These are phyloP conservation scores for Hypoxylon sp. DNA, from an alignment of 2,329 filamentous ascomycete genomes.

Conservation along the genomic window DNA sequence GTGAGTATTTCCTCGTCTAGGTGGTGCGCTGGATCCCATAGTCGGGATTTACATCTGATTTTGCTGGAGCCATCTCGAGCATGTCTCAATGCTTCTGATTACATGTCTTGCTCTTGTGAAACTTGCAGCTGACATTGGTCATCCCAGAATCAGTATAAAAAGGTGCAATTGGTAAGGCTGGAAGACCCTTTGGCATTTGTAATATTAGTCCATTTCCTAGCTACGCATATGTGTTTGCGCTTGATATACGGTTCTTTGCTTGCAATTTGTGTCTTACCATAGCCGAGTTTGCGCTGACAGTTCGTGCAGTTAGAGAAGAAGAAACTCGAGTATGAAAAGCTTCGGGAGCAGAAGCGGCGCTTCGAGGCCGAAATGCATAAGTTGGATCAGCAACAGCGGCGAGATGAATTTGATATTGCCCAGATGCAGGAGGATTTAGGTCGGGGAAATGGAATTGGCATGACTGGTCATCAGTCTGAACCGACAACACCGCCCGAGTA, in stretches of 20 bases:
- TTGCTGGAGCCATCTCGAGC: conserved; percentile 34
- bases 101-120: conserved; percentile 44
- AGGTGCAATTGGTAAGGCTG: conserved; percentile 77
- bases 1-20: conserved; percentile 39
- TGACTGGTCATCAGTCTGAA: conserved; percentile 84
- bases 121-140: conserved; percentile 42
- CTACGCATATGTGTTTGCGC: conserved; percentile 13
- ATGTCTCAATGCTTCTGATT: conserved; percentile 44
- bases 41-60: conserved; percentile 27
- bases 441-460: conserved; percentile 58
- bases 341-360: conserved; percentile 85
- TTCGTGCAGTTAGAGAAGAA: conserved; percentile 84
- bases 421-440: conserved; percentile 83
- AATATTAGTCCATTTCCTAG: conserved; percentile 12
- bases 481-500: conserved; percentile 97
- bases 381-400: conserved; percentile 83
- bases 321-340: conserved; percentile 88
- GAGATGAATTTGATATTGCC: conserved; percentile 83
- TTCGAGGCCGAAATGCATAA: conserved; percentile 94
- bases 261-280: conserved; percentile 11
- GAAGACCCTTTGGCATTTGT: conserved; percentile 18
- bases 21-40: conserved; percentile 14
- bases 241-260: conserved; percentile 8
- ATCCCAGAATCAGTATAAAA: conserved; percentile 47
- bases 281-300: conserved; percentile 49